phyloP scores from a whole-genome alignment of 1,284 basidiomycete species.

The Sanghuangporus baumii region DNA sequence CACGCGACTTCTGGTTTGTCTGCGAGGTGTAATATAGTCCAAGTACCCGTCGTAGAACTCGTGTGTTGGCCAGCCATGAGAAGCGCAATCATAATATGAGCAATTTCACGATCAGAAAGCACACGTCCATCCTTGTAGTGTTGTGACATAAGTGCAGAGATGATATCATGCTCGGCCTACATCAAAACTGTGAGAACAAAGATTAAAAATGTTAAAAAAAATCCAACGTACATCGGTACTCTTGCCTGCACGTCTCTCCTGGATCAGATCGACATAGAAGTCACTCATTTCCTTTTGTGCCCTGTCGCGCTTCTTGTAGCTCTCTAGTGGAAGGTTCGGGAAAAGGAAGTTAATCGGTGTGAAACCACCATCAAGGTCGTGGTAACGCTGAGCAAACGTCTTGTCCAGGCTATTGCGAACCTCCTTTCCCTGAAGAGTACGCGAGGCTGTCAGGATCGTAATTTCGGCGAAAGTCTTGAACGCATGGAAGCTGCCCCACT shows the following conservation, averaged over 20 bases:
- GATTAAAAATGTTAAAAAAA: not conserved
- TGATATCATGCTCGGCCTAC: conserved; percentile 88
- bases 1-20: conserved; percentile 71
- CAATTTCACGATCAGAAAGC: conserved; percentile 87
- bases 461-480: conserved; percentile 84
- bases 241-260: conserved; percentile 59
- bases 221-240: conserved; percentile 34
- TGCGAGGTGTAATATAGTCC: conserved; percentile 93
- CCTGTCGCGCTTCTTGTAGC: conserved; percentile 81
- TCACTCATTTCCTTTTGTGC: conserved; percentile 94
- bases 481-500: conserved; percentile 71
- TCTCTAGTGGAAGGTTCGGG: conserved; percentile 88
- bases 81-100: conserved; percentile 94
- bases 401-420: conserved; percentile 79
- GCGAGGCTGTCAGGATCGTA: conserved; percentile 90
- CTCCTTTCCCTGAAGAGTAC: conserved; percentile 91
- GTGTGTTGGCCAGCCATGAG: conserved; percentile 99
- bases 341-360: conserved; percentile 93
- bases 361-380: conserved; percentile 90
- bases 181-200: conserved; percentile 1
- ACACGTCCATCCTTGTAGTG: conserved; percentile 81
- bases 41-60: conserved; percentile 85
- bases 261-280: conserved; percentile 89
- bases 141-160: conserved; percentile 81
- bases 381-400: conserved; percentile 81